Percentiles rank a stretch among this genome's conserved stretches.
These are phyloP conservation scores for Coniochaeta prunicola DNA, from an alignment of 2,329 filamentous ascomycete genomes.

Conservation along the genomic window DNA sequence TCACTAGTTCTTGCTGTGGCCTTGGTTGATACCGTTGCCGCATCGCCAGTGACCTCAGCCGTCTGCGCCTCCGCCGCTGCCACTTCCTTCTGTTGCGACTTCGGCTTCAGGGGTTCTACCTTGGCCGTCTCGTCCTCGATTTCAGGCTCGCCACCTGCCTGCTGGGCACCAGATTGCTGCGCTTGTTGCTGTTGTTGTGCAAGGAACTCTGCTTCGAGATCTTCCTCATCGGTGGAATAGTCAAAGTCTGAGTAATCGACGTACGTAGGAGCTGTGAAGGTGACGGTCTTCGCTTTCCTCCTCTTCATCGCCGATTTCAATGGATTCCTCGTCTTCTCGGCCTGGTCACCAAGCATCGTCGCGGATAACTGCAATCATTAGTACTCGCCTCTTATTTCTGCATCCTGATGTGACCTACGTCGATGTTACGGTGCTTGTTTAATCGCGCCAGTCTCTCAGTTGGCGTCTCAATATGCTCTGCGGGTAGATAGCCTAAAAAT, in stretches of 20 bases:
- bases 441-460: constrained; percentile 87
- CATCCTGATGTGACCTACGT: constrained; percentile 52
- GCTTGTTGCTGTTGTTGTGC: constrained; percentile 21
- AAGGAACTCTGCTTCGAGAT: constrained; percentile 31
- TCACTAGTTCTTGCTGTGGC: constrained; percentile 47
- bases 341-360: constrained; percentile 54
- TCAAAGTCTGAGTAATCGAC: constrained; percentile 83
- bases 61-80: constrained; percentile 23
- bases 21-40: constrained; percentile 16
- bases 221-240: constrained; percentile 75
- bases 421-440: constrained; percentile 97
- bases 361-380: constrained; percentile 46
- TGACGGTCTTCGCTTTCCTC: constrained; percentile 77
- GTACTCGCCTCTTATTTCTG: constrained; percentile 3
- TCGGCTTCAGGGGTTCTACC: constrained; percentile 48
- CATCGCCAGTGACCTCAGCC: constrained; percentile 23
- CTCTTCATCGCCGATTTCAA: constrained; percentile 78
- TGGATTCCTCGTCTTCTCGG: constrained; percentile 75
- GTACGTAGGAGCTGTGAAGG: constrained; percentile 75
- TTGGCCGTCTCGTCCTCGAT: constrained; percentile 44
- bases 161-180: constrained; percentile 17
- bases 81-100: constrained; percentile 29
- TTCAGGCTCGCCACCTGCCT: constrained; percentile 21
- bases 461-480: constrained; percentile 96
- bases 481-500: constrained; percentile 76